Evolutionary conservation across 805 yeast genomes (phyloP), one percentile per base, ranked within the genome.

Genomic region (Sugiyamaella boreocaroliniensis): DNA sequence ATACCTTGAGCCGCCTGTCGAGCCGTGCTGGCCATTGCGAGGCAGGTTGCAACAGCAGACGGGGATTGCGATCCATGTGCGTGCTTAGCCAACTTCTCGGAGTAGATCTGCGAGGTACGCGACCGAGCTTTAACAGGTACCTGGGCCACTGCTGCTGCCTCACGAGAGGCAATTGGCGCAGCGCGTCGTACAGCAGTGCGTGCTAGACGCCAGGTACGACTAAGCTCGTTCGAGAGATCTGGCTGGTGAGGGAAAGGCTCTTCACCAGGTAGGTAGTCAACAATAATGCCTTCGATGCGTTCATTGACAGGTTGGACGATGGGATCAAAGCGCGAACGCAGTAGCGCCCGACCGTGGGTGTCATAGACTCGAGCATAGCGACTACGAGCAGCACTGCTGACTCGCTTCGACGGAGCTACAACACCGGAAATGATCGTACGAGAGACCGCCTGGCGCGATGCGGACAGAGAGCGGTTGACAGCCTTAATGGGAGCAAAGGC

Each of bases 251-350:
- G 53, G 69, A 68, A 18, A 69, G 69, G 56, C 12, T 51, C 59
- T 10, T 58, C 57, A n/a, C 68, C 69, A 16, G 86, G 85, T 40
- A 79, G 71, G 57, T 74, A 71, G 37, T 66, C 68, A 41, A 70
- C 65, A 29, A 80, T 73, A 20, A 72, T 59, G 1, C 71, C 64
- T 55, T 76, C 82, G 49, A 85, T 65, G 34, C 73, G 69, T 37
- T 74, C 68, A 68, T 85, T 88, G 45, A 83, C 45, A 29, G 93
- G 90, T 40, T 71, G 73, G 46, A 85, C 70, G 11, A 83, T 37
- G 3, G 86, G 83, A 65, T 84, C 89, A 19, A 83, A 61, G 20
- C 78, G 75, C n/a, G 83, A 73, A 58, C 88, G 74, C 40, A 85
- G 58, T 48, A 82, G 64, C 42, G 86, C 85, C 61, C 79, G 80